Evolutionary conservation across 257 asterid genomes (phyloP).

Genomic region (Knoxia roxburghii): DNA sequence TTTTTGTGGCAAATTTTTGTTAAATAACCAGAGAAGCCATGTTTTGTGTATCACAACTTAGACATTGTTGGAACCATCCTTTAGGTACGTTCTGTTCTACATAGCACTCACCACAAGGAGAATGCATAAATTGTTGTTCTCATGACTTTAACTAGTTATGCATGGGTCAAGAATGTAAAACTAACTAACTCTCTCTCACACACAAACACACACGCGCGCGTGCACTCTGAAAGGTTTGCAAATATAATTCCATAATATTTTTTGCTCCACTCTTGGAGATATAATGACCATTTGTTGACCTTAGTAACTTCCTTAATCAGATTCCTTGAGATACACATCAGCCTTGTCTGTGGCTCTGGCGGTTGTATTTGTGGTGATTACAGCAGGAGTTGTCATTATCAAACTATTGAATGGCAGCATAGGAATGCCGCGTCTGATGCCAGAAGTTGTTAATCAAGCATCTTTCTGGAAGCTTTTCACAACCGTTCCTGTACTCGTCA

Average conservation of each 20-base stretch:
- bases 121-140: not conserved
- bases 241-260: not conserved
- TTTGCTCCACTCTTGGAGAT: not conserved
- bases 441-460: slow-evolving; percentile 61
- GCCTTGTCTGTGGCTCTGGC: slow-evolving; percentile 81
- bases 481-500: slow-evolving; percentile 71
- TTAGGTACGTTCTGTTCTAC: not conserved
- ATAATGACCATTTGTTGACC: not conserved
- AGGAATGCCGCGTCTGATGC: slow-evolving; percentile 67
- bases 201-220: not conserved
- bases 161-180: too few species aligned
- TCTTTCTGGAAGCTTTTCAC: slow-evolving; percentile 92
- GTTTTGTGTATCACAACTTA: not conserved
- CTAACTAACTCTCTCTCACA: not conserved
- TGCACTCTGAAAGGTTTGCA: too few species aligned
- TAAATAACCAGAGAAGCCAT: not conserved
- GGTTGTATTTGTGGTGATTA: slow-evolving; percentile 69
- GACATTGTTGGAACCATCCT: not conserved
- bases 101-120: not conserved
- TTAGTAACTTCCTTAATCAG: slow-evolving; percentile 26
- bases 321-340: slow-evolving; percentile 86
- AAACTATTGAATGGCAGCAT: slow-evolving; percentile 70
- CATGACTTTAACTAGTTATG: not conserved
- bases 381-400: slow-evolving; percentile 60
- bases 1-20: not conserved